Evolutionary conservation across 495 filamentous ascomycete genomes (phyloP), one percentile per base, ranked within the genome.

Genomic region (Penicillium simplicissimum): DNA sequence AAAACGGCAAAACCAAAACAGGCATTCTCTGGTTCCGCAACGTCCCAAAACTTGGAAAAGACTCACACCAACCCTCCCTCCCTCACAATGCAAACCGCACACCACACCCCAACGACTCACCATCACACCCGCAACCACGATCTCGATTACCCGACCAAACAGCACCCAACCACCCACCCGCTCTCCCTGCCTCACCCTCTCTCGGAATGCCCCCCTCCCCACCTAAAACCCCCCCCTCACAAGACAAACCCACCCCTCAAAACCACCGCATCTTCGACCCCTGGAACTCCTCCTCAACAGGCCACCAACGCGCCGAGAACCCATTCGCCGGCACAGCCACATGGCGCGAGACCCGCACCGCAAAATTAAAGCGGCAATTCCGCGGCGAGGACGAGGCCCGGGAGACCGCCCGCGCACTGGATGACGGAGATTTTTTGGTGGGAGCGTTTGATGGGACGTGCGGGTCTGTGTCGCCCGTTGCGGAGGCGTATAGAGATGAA

Each of bases 251-350:
- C 4, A 56, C 38, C 28, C 63, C 60, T 0, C 54, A 58, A 34
- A 83, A 84, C 53, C 78, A 81, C 66, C 74, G 75, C 45, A 65
- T 73, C 62, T 93, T 91, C 73, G 92, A 96, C 69, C 79, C 89
- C 35, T 97, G 90, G 90, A 93, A 92, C 74, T 88, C 89, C 21
- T 84, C 84, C 15, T 85, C 88, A 0, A 88, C 90, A 7, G 93
- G 93, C 55, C 91, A 97, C 71, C 92, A 97, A 74, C 79, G 82
- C 34, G 85, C 88, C 59, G 87, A 93, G 37, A 84, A 84, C 55
- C 54, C 55, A 0, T 74, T 87, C 9, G 76, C 80, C 13, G 81
- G 78, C 36, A 85, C 85, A 35, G 86, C 79, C 0, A 83, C 85
- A 70, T 96, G 91, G 92, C 85, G 88, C 19, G 80, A 86, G 33